Conservation (phyloP, 2,329 filamentous ascomycete genomes). For the Fusarium sp. region DNA sequence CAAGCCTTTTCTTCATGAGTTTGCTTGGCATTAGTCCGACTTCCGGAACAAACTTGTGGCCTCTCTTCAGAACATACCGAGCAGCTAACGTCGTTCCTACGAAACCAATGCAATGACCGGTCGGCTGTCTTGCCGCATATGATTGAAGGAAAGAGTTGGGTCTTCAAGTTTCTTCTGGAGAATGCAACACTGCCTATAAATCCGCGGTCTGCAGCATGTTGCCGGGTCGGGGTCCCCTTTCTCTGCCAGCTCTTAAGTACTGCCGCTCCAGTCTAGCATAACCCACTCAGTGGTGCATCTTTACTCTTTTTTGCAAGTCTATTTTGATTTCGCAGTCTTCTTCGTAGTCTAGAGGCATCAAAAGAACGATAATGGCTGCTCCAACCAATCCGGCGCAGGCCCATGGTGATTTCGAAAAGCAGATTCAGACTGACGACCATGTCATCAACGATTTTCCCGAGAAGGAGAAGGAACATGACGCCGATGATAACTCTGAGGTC, state of each 20-base stretch:
- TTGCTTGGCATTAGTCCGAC: constrained; percentile 36
- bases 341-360: neutral
- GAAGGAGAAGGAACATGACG: constrained; percentile 32
- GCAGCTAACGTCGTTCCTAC: constrained; percentile 5
- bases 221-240: neutral
- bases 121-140: constrained; percentile 14
- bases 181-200: constrained; percentile 34
- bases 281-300: neutral
- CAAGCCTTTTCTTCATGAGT: neutral
- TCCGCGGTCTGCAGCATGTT: constrained; percentile 1
- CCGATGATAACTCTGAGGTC: constrained; percentile 43
- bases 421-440: constrained; percentile 27
- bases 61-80: neutral
- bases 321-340: neutral
- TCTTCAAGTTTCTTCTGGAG: neutral
- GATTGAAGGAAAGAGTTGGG: neutral
- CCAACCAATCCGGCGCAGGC: constrained; percentile 10
- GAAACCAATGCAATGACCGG: constrained; percentile 7
- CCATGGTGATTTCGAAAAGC: constrained; percentile 34
- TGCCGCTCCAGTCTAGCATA: neutral
- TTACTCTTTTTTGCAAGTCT: neutral
- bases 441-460: constrained; percentile 15
- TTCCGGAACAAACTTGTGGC: constrained; percentile 20
- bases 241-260: constrained; percentile 13
- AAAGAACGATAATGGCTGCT: constrained; percentile 6